Base-by-base conservation (phyloP, 257 asterid species). In the Cynanchum wilfordii region DNA sequence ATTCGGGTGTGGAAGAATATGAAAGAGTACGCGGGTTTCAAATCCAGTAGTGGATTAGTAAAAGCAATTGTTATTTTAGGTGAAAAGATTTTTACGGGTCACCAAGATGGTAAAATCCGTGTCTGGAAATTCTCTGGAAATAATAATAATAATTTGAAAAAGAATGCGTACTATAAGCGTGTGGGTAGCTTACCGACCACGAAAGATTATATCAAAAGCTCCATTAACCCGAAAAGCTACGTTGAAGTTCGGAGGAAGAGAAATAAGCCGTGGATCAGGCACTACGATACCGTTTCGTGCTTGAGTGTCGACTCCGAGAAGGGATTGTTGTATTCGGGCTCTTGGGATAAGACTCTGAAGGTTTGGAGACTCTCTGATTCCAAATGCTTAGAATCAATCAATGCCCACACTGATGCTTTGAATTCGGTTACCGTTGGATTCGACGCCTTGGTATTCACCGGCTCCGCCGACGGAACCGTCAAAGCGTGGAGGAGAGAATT, bases 381-480 rank as follows among this genome's bases (percentile, higher is more conserved):
- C 0, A 91, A 89, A 55, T 94, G 99, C 71, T 12, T 91, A 62
- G 99, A 94, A 19, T 91, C 97, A 3, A 73, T 94, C 1, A 66
- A 11, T 52, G 99, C 85, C 40, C 99, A 94, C 73, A 83, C 86
- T 19, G 99, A 94, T 62, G 97, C 97, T 0, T 76, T 94, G 25
- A 94, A 94, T 44, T 79, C 99, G 15, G 88, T 94, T 12, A 93
- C 54, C 0, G 84, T 86, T 3, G 96, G 82, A 0, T 85, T 86
- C 76, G 86, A 87, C 44, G 96, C 92, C 0, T 3, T 94, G 72
- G 79, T 94, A 0, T 91, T 94, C 82, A 86, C 97, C 2, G 97
- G 96, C 0, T 89, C 97, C 0, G 97, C 99, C 10, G 97, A 94
- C 69, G 99, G 99, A 3, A 79, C 96, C 13, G 97, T 94, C 74